Percentiles rank a stretch among this genome's conserved stretches.
Conservation (phyloP, 768 basidiomycete genomes). For the Mycena venus region DNA sequence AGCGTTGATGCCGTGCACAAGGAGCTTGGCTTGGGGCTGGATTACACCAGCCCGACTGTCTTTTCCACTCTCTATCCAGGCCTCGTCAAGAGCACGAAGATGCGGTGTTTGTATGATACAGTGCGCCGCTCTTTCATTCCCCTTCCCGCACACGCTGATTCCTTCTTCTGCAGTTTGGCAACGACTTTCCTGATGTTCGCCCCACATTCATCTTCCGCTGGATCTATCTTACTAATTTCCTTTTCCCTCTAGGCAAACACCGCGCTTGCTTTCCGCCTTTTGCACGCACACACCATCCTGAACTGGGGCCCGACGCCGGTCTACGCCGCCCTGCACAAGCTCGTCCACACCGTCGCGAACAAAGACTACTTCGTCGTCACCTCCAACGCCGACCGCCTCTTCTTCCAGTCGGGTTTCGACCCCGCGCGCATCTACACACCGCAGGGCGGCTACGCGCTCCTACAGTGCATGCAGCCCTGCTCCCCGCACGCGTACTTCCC, state of each 20-base stretch:
- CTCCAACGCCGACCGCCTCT: slow-evolving; percentile 17
- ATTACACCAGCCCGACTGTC: background rate
- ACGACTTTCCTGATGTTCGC: slow-evolving; percentile 6
- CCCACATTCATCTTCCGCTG: background rate
- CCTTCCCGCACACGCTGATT: background rate
- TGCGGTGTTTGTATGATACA: slow-evolving; percentile 17
- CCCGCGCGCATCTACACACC: slow-evolving; percentile 12
- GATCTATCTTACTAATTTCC: background rate
- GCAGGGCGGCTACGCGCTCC: background rate
- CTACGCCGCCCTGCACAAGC: background rate
- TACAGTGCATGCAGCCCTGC: slow-evolving; percentile 15
- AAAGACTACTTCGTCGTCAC: slow-evolving; percentile 17
- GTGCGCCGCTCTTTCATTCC: background rate
- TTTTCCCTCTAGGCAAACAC: background rate
- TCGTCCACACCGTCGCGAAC: background rate
- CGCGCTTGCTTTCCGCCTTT: background rate
- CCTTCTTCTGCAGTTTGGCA: background rate
- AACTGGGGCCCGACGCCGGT: slow-evolving; percentile 8
- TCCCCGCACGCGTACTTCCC: slow-evolving; percentile 13
- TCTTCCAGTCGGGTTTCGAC: slow-evolving; percentile 16
- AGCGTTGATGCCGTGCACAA: slow-evolving; percentile 7
- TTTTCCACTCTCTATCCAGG: slow-evolving; percentile 12
- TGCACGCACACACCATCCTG: background rate
- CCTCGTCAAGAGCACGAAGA: background rate
- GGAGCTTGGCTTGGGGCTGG: background rate